A percentile compares a stretch with the other conserved stretches of the same genome.
Conservation (phyloP, 1,139 yeast genomes). For the Wickerhamomyces sp. region DNA sequence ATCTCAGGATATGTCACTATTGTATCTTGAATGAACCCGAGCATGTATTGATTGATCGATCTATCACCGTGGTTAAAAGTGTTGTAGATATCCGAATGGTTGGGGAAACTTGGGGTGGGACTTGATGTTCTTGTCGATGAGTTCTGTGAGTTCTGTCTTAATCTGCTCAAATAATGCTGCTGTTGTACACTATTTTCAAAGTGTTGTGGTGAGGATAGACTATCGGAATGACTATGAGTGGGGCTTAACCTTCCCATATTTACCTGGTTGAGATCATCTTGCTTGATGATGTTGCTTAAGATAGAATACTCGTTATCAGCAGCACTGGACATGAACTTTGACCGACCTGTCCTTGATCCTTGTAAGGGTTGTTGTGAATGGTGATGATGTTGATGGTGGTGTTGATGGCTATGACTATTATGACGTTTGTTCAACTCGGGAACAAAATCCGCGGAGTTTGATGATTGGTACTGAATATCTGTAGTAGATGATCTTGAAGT, state of each 20-base stretch:
- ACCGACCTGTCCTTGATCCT: constrained; percentile 8
- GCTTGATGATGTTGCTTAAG: constrained; percentile 65
- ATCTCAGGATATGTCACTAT: constrained; percentile 50
- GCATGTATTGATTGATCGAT: constrained; percentile 52
- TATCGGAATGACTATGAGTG: constrained; percentile 6
- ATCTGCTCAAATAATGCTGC: neutral
- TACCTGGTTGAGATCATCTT: constrained; percentile 30
- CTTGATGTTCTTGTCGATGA: constrained; percentile 7
- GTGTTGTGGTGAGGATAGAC: constrained; percentile 8
- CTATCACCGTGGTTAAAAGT: constrained; percentile 22
- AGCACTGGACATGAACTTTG: constrained; percentile 58
- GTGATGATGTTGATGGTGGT: neutral
- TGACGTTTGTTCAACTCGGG: neutral
- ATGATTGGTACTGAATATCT: neutral
- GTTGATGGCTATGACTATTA: neutral
- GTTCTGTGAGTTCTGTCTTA: constrained; percentile 8
- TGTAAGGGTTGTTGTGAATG: neutral
- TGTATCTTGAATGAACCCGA: constrained; percentile 37
- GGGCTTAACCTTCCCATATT: constrained; percentile 23
- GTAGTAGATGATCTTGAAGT: too few species aligned
- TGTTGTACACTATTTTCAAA: neutral
- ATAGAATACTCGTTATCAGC: constrained; percentile 79
- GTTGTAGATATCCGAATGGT: constrained; percentile 18
- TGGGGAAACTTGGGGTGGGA: constrained; percentile 10
- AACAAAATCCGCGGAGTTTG: neutral